Evolutionary conservation across 2,329 filamentous ascomycete genomes (phyloP).

Genomic region (Colletotrichum lupini): DNA sequence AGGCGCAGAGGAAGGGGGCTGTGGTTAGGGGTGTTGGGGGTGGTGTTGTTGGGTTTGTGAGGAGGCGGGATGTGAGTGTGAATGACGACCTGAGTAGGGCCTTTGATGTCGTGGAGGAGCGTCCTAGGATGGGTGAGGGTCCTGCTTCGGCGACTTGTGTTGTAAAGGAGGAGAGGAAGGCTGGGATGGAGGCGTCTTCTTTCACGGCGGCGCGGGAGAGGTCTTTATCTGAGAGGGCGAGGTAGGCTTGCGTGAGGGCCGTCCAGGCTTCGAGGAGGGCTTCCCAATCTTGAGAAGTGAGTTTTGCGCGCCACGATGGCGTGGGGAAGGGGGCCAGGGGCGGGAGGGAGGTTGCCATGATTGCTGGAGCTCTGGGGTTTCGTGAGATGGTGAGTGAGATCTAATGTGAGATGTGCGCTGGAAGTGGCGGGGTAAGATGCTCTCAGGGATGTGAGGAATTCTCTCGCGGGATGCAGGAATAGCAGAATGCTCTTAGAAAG

Average conservation of each 20-base stretch:
- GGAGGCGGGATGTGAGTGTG: slow-evolving; percentile 68
- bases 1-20: slow-evolving; percentile 76
- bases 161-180: slow-evolving; percentile 77
- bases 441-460: neutral
- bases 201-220: slow-evolving; percentile 63
- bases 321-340: slow-evolving; percentile 83
- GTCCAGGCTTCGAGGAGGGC: slow-evolving; percentile 82
- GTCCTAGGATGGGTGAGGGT: slow-evolving; percentile 43
- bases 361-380: neutral
- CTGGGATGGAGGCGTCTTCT: slow-evolving; percentile 66
- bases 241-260: slow-evolving; percentile 71
- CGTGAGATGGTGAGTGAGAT: neutral
- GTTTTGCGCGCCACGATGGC: slow-evolving; percentile 71
- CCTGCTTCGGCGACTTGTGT: slow-evolving; percentile 60
- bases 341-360: slow-evolving; percentile 65
- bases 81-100: slow-evolving; percentile 73
- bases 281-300: slow-evolving; percentile 80
- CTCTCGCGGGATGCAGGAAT: neutral
- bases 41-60: slow-evolving; percentile 52
- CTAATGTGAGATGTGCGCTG: neutral
- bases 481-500: neutral
- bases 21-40: slow-evolving; percentile 62
- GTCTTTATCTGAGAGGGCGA: slow-evolving; percentile 66
- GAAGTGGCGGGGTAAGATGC: neutral
- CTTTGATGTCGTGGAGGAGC: slow-evolving; percentile 44